Evolutionary conservation across 169 alveolate species (phyloP), one percentile per base, ranked within the genome.

Genomic region (Eimeria acervulina): DNA sequence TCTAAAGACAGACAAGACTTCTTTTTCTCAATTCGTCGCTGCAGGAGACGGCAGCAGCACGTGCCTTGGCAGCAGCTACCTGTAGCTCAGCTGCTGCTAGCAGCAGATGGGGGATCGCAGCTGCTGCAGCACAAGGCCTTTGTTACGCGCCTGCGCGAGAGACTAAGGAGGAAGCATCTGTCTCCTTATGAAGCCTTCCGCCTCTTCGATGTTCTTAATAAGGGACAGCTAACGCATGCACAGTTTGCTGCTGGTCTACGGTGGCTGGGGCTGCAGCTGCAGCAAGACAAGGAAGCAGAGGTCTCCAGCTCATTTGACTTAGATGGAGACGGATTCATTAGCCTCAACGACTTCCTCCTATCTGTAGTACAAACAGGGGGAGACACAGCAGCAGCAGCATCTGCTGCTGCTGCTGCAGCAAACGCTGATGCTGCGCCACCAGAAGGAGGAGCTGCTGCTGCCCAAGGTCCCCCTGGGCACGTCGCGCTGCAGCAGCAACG

Each of bases 201-300:
- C 1, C 72, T 74, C 52, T 93, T 93, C 44, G 96, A 93, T 51
- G 92, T 78, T 15, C 28, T 76, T 38, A 89, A 78, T 19, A 17
- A 80, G 28, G 93, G 96, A 42, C 33, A 68, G 63, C 87, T 93
- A 55, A 59, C 55, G 21, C 44, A 78, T 33, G 87, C 93, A 38
- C 88, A 93, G 96, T 59, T 93, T 19, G 61, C 40, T 33, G 93
- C 92, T 21, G 96, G 96, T 52, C 47, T 93, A 10, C 23, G 40
- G 59, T 93, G 96, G 96, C 33, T 93, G 61, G 93, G 96, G 47
- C 76, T 80, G 72, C 78, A 90, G 59, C 52, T 47, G 90, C 90
- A 90, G 90, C 88, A 44, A 47, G 55, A 31, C 90, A 55, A 40
- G 59, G 63, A 42, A 6, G 13, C 10, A 26, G 83, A 52, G 74